Conservation (phyloP, 345 rosid species). For the Lagerstroemia speciosa region DNA sequence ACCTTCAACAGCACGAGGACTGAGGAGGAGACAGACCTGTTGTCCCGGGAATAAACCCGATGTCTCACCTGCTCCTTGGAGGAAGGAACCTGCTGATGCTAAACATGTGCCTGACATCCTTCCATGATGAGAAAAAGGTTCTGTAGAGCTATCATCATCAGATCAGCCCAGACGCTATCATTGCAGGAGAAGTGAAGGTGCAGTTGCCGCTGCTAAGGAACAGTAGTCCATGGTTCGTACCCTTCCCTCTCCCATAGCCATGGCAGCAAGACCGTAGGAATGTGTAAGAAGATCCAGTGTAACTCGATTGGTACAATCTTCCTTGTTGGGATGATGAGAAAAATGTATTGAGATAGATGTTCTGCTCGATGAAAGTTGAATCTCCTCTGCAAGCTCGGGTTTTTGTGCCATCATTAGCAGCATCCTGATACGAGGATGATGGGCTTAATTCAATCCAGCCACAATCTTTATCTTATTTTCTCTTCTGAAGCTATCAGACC, state of each 20-base stretch:
- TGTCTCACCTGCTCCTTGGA: slow-evolving; percentile 11
- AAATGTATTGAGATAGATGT: background rate
- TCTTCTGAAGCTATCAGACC: too few species aligned
- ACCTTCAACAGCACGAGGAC: slow-evolving; percentile 20
- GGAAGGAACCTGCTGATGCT: slow-evolving; percentile 25
- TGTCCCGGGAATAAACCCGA: slow-evolving; percentile 9
- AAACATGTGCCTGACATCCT: slow-evolving; percentile 15
- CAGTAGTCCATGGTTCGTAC: slow-evolving; percentile 19
- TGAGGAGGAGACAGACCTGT: slow-evolving; percentile 14
- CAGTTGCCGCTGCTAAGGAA: slow-evolving; percentile 68
- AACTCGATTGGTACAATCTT: background rate
- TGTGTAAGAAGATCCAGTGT: background rate
- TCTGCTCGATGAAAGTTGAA: too few species aligned
- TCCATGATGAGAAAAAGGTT: slow-evolving; percentile 18
- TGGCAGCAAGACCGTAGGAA: background rate
- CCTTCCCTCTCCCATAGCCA: background rate
- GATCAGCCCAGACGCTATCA: slow-evolving; percentile 36
- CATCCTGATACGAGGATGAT: too few species aligned
- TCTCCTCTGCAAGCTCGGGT: too few species aligned
- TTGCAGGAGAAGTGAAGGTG: slow-evolving; percentile 57
- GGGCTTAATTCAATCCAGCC: too few species aligned
- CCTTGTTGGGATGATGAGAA: background rate
- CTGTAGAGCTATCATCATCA: slow-evolving; percentile 23
- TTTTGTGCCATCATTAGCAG: too few species aligned
- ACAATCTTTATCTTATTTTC: too few species aligned